Conservation (phyloP, 1,284 basidiomycete genomes). For the Rhodofomes roseus region DNA sequence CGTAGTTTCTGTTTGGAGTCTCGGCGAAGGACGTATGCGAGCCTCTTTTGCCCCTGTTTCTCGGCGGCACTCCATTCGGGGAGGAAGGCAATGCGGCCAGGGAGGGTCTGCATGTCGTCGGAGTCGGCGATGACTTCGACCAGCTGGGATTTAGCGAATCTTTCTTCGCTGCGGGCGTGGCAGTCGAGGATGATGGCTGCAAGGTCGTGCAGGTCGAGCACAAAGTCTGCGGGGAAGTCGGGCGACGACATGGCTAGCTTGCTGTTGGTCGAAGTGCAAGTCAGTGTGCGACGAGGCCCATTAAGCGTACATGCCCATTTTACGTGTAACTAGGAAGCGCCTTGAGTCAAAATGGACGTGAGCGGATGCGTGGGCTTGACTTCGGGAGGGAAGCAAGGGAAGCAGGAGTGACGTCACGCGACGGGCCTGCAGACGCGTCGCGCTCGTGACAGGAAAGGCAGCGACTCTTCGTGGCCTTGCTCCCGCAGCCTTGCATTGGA, state of each 20-base stretch:
- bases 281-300: background rate
- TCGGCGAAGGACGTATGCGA: conserved; percentile 17
- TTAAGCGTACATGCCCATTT: background rate
- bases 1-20: background rate
- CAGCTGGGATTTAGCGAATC: conserved; percentile 15
- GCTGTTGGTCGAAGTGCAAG: background rate
- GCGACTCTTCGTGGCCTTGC: no score
- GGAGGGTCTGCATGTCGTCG: conserved; percentile 11
- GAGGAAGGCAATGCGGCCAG: conserved; percentile 12
- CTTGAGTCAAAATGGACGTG: no score
- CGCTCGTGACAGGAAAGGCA: background rate
- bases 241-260: background rate
- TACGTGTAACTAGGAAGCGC: background rate
- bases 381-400: no score
- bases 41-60: conserved; percentile 2
- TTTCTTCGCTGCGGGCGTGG: conserved; percentile 11
- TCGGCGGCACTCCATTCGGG: conserved; percentile 8
- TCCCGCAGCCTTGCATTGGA: no score
- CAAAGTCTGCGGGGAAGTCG: conserved; percentile 4
- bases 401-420: background rate
- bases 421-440: background rate
- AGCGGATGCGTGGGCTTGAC: no score
- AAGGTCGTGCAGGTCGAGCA: conserved; percentile 22
- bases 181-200: conserved; percentile 17
- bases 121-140: conserved; percentile 15